phyloP scores from a whole-genome alignment of 192 early-diverging fungal genomes.

The Coemansia sp. region DNA sequence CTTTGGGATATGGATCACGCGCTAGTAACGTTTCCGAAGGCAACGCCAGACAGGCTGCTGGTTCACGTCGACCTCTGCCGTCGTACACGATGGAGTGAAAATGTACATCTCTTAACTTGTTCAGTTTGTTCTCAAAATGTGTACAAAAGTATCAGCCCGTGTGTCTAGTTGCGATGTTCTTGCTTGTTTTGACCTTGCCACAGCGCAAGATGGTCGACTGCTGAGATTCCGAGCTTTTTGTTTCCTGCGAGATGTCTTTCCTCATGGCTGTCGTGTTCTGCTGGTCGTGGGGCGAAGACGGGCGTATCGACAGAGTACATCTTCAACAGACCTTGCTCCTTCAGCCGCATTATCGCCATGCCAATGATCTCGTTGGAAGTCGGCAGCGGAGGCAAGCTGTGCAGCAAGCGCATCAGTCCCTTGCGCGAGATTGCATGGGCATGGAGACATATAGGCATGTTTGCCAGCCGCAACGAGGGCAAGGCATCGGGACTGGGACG shows the following conservation, averaged over 20 bases:
- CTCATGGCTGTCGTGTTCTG: not conserved
- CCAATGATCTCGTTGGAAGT: conserved; percentile 18
- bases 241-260: conserved; percentile 7
- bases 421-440: conserved; percentile 34
- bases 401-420: conserved; percentile 14
- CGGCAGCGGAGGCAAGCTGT: conserved; percentile 14
- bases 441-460: conserved; percentile 40
- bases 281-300: conserved; percentile 20
- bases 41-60: not conserved
- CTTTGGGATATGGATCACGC: not conserved
- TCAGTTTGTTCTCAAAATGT: not conserved
- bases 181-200: conserved; percentile 15
- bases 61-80: not conserved
- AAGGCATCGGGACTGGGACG: not conserved
- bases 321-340: conserved; percentile 25
- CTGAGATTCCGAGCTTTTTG: conserved; percentile 27
- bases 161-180: not conserved
- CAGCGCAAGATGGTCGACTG: conserved; percentile 17
- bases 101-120: not conserved
- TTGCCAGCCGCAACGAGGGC: conserved; percentile 17
- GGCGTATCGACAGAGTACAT: conserved; percentile 40
- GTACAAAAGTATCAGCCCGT: not conserved
- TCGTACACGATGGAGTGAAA: not conserved
- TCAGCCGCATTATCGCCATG: conserved; percentile 38
- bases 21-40: not conserved